Conservation (phyloP, 2,329 filamentous ascomycete species). For the Emergomyces africanus region DNA sequence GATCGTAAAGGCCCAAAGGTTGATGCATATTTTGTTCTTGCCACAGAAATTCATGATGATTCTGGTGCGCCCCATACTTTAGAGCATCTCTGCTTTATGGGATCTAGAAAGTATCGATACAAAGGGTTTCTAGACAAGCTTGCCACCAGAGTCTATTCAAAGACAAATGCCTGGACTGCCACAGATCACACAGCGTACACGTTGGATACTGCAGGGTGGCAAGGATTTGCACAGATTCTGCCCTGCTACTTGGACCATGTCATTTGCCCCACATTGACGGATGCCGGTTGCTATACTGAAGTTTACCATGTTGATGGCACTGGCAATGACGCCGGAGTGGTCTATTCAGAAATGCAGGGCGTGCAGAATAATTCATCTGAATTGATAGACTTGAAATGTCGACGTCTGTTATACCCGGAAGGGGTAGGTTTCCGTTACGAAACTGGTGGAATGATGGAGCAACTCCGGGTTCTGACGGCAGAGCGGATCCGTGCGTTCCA, state of each 20-base stretch:
- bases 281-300: slow-evolving; percentile 87
- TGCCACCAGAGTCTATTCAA: slow-evolving; percentile 82
- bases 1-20: slow-evolving; percentile 92
- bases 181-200: slow-evolving; percentile 96
- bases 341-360: slow-evolving; percentile 98
- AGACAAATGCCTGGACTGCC: slow-evolving; percentile 94
- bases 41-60: slow-evolving; percentile 95
- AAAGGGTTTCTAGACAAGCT: slow-evolving; percentile 93
- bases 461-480: slow-evolving; percentile 70
- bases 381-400: slow-evolving; percentile 74
- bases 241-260: slow-evolving; percentile 94
- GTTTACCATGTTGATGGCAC: slow-evolving; percentile 91
- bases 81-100: slow-evolving; percentile 78
- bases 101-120: slow-evolving; percentile 84
- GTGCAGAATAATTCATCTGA: slow-evolving; percentile 74
- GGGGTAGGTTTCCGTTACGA: slow-evolving; percentile 91
- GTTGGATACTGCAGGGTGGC: slow-evolving; percentile 89
- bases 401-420: slow-evolving; percentile 72
- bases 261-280: slow-evolving; percentile 78
- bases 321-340: slow-evolving; percentile 89
- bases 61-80: slow-evolving; percentile 82
- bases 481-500: slow-evolving; percentile 93
- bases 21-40: slow-evolving; percentile 85
- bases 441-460: slow-evolving; percentile 95
- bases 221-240: slow-evolving; percentile 86